These are phyloP conservation scores for Kodamaea kakaduensis DNA, from an alignment of 805 yeast species.

Conservation along the genomic window DNA sequence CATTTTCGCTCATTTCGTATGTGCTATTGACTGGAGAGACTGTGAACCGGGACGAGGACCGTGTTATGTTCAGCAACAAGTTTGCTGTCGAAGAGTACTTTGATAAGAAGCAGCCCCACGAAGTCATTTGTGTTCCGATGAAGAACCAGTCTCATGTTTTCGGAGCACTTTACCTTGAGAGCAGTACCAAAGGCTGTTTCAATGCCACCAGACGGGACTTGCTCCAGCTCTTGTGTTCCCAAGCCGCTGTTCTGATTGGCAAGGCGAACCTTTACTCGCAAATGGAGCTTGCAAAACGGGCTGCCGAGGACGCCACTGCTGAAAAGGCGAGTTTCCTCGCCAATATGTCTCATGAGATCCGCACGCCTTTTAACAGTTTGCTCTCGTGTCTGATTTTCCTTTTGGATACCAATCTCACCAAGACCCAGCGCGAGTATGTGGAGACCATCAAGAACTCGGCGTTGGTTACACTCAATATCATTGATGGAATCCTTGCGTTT, in stretches of 20 bases:
- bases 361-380: constrained; percentile 53
- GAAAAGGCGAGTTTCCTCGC: constrained; percentile 51
- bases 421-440: constrained; percentile 47
- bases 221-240: constrained; percentile 43
- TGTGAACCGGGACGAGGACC: constrained; percentile 35
- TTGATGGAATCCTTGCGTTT: constrained; percentile 52
- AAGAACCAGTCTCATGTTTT: constrained; percentile 36
- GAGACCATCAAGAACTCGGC: constrained; percentile 50
- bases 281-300: constrained; percentile 40
- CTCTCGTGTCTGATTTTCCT: constrained; percentile 47
- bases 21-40: constrained; percentile 34
- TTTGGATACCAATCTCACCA: constrained; percentile 43
- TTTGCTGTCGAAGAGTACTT: constrained; percentile 42
- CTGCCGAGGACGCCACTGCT: constrained; percentile 51
- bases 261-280: constrained; percentile 45
- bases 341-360: constrained; percentile 55
- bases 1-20: constrained; percentile 36
- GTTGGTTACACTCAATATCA: constrained; percentile 47
- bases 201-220: constrained; percentile 36
- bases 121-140: constrained; percentile 45
- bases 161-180: constrained; percentile 47
- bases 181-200: constrained; percentile 16
- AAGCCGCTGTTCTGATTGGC: constrained; percentile 49
- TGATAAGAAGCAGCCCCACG: constrained; percentile 26
- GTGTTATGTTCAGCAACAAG: constrained; percentile 26